Conservation (phyloP, 805 yeast genomes). For the Candida maris region DNA sequence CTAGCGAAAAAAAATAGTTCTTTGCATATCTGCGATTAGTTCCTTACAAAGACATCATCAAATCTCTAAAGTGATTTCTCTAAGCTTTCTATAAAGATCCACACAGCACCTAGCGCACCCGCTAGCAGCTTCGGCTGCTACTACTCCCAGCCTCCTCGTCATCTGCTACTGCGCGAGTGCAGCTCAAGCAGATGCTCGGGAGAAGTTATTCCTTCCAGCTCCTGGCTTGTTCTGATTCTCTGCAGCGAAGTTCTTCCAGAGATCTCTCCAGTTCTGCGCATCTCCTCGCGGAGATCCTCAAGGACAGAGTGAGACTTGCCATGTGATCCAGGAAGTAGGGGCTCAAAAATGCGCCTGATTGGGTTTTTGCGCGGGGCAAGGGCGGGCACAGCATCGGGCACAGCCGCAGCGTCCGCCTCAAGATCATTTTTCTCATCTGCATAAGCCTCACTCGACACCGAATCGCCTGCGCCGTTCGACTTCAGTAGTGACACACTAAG, state of each 20-base stretch:
- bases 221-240: constrained; percentile 24
- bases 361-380: constrained; percentile 17
- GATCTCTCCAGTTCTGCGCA: constrained; percentile 22
- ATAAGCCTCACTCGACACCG: constrained; percentile 7
- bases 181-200: constrained; percentile 23
- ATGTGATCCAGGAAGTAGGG: constrained; percentile 6
- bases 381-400: background rate
- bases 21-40: too few relatives aligned
- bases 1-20: too few relatives aligned
- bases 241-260: constrained; percentile 24
- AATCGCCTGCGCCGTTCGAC: constrained; percentile 4
- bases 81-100: too few relatives aligned
- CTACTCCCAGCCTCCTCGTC: too few relatives aligned
- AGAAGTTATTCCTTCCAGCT: constrained; percentile 19
- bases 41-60: too few relatives aligned
- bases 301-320: constrained; percentile 8
- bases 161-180: constrained; percentile 15
- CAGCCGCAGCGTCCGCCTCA: constrained; percentile 6
- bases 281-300: constrained; percentile 18
- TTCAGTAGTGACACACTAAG: constrained; percentile 23
- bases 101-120: too few relatives aligned
- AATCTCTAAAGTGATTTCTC: too few relatives aligned
- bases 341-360: constrained; percentile 10
- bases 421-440: constrained; percentile 16
- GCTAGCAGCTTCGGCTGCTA: too few relatives aligned